phyloP scores from a whole-genome alignment of 108 stramenopile species.

The Thalassiosira profunda region DNA sequence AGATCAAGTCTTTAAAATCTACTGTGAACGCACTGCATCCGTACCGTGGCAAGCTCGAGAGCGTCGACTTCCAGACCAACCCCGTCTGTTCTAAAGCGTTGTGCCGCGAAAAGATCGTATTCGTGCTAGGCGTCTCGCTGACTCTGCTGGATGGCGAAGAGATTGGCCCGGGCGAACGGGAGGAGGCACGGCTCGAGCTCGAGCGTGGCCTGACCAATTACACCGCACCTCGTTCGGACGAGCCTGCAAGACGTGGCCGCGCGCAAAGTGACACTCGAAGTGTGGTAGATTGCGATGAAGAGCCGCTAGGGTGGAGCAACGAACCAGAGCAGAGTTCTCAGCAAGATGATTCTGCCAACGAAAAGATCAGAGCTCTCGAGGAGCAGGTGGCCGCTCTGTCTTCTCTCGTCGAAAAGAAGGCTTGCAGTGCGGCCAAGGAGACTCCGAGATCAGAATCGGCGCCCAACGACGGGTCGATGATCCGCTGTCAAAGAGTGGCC shows the following conservation, averaged over 20 bases:
- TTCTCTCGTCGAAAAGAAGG: slow-evolving; percentile 12
- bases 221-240: no score
- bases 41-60: slow-evolving; percentile 19
- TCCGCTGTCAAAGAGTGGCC: slow-evolving; percentile 1
- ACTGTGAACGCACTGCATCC: slow-evolving; percentile 21
- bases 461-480: not conserved
- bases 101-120: slow-evolving; percentile 43
- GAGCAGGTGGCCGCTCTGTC: slow-evolving; percentile 17
- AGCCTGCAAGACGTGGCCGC: no score
- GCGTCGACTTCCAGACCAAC: slow-evolving; percentile 19
- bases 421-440: no score
- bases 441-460: no score
- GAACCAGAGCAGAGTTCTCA: no score
- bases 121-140: slow-evolving; percentile 21
- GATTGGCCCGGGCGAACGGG: slow-evolving; percentile 11
- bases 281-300: no score
- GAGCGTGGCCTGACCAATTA: slow-evolving; percentile 3
- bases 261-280: no score
- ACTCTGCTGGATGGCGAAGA: slow-evolving; percentile 6
- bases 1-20: slow-evolving; percentile 26
- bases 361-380: slow-evolving; percentile 17
- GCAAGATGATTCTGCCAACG: not conserved
- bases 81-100: slow-evolving; percentile 24
- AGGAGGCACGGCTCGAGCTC: slow-evolving; percentile 16
- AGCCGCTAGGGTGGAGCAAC: no score